A percentile compares a stretch with the other conserved stretches of the same genome.
Conservation (phyloP, 208 protist genomes). For the Crithidia bombi region DNA sequence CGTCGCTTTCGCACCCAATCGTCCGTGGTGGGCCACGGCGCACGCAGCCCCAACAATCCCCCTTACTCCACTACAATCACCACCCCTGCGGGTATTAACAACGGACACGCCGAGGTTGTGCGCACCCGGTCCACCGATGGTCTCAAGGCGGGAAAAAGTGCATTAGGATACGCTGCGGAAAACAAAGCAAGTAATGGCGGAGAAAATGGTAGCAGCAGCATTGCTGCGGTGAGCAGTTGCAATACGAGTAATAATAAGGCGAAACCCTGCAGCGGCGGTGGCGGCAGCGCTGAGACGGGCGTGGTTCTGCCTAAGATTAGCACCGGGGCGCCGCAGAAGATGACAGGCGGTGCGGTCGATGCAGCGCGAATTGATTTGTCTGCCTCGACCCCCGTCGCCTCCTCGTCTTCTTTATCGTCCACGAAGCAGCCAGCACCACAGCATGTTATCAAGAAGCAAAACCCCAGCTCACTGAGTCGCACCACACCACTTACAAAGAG, state of each 20-base stretch:
- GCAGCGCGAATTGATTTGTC: not conserved
- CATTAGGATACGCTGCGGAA: not conserved
- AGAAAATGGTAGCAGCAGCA: not conserved
- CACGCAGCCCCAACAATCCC: not conserved
- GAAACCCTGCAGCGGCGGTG: not conserved
- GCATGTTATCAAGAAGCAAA: not conserved
- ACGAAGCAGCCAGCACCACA: not conserved
- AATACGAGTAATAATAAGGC: not conserved
- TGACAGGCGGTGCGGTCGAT: not conserved
- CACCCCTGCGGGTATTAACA: not conserved
- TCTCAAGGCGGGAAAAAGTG: not conserved
- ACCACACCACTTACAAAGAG: not conserved
- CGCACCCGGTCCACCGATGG: not conserved
- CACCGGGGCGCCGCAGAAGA: not conserved
- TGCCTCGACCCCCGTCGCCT: not conserved
- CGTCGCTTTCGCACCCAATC: slow-evolving; percentile 12
- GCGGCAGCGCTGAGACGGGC: not conserved
- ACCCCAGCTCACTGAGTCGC: slow-evolving; percentile 1
- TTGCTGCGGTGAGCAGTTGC: not conserved
- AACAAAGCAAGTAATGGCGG: not conserved
- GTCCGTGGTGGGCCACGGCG: not conserved
- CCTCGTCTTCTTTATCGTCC: not conserved
- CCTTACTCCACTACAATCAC: not conserved
- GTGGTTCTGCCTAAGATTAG: slow-evolving; percentile 4
- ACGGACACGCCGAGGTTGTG: not conserved